phyloP scores from a whole-genome alignment of 2,329 filamentous ascomycete species.

The Colletotrichum falcatum region DNA sequence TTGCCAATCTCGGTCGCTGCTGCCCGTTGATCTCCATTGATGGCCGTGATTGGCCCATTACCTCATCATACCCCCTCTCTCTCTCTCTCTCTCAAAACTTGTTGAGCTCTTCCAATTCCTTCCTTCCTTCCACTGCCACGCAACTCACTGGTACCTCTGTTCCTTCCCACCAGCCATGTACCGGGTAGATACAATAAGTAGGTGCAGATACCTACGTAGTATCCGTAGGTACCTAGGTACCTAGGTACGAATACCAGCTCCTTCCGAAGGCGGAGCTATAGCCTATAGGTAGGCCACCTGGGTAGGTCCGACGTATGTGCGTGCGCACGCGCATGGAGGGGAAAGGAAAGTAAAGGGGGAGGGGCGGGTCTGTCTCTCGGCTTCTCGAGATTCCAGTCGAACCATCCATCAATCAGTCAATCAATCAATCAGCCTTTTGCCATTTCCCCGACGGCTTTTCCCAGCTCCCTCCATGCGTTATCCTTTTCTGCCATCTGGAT shows the following conservation, averaged over 20 bases:
- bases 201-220: no score
- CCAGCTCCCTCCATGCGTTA: conserved; percentile 9
- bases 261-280: conserved; percentile 16
- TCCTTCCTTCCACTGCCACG: conserved; percentile 1
- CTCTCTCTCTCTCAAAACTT: not conserved
- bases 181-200: no score
- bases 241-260: not conserved
- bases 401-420: no score
- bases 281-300: no score
- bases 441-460: not conserved
- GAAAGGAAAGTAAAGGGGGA: no score
- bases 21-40: not conserved
- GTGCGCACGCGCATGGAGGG: not conserved
- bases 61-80: not conserved
- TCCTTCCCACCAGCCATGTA: no score
- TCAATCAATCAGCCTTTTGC: no score
- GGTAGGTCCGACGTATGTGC: no score
- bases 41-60: not conserved
- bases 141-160: not conserved
- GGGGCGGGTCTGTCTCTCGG: conserved; percentile 3
- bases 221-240: not conserved
- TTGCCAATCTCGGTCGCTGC: conserved; percentile 1
- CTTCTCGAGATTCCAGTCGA: conserved; percentile 13
- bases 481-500: conserved; percentile 19
- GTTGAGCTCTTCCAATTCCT: conserved; percentile 17